Conservation (phyloP, 2,329 filamentous ascomycete genomes). For the Grosmannia huntii region DNA sequence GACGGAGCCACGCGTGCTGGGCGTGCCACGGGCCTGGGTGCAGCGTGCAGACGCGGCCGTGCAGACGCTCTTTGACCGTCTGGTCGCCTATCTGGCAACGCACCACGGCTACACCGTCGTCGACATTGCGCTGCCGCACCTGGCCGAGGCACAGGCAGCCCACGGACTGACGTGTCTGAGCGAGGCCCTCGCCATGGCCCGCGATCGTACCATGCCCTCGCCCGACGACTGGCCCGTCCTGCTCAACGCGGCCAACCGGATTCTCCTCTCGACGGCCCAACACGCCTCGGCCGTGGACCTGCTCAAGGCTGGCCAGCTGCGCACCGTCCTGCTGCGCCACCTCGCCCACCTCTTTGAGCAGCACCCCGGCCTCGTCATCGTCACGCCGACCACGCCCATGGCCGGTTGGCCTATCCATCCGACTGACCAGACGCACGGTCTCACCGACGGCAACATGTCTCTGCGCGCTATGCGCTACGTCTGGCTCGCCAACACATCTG, state of each 20-base stretch:
- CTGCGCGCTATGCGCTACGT: slow-evolving; percentile 76
- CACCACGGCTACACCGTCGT: slow-evolving; percentile 35
- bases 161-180: slow-evolving; percentile 67
- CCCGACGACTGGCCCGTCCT: slow-evolving; percentile 36
- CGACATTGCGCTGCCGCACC: slow-evolving; percentile 52
- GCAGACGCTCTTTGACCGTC: slow-evolving; percentile 43
- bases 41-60: slow-evolving; percentile 54
- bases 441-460: slow-evolving; percentile 59
- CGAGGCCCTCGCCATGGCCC: slow-evolving; percentile 46
- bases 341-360: slow-evolving; percentile 55
- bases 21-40: slow-evolving; percentile 58
- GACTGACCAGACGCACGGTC: slow-evolving; percentile 53
- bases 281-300: slow-evolving; percentile 58
- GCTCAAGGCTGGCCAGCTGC: slow-evolving; percentile 58
- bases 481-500: slow-evolving; percentile 73
- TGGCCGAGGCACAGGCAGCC: slow-evolving; percentile 60
- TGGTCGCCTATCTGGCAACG: slow-evolving; percentile 44
- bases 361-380: slow-evolving; percentile 63
- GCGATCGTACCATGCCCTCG: slow-evolving; percentile 26
- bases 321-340: slow-evolving; percentile 67
- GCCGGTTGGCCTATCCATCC: slow-evolving; percentile 56
- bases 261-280: slow-evolving; percentile 53
- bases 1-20: slow-evolving; percentile 44
- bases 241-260: slow-evolving; percentile 53
- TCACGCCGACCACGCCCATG: slow-evolving; percentile 66